A percentile compares a stretch with the other conserved stretches of the same genome.
phyloP scores from a whole-genome alignment of 1,284 basidiomycete genomes.

The Rhodotorula sp. region DNA sequence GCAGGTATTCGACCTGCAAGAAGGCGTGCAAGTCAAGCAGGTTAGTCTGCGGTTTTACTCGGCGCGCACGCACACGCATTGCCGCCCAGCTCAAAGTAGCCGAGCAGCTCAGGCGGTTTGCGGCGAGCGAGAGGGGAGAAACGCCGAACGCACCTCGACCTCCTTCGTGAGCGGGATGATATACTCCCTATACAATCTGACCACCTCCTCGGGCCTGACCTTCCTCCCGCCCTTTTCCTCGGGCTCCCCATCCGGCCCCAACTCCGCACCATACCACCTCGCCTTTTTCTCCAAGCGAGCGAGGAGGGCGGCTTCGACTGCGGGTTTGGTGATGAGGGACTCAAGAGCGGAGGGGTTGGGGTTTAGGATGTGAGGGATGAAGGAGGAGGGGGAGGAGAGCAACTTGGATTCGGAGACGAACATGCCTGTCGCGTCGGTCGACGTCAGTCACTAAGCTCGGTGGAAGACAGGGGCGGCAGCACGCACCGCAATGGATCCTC shows the following conservation, averaged over 20 bases:
- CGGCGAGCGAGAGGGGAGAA: too few relatives aligned
- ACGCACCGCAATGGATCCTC: slow-evolving; percentile 91
- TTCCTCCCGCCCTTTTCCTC: slow-evolving; percentile 40
- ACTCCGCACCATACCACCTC: slow-evolving; percentile 84
- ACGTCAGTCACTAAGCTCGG: background rate
- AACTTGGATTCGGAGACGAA: slow-evolving; percentile 99
- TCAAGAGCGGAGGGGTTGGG: slow-evolving; percentile 69
- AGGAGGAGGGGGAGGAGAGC: slow-evolving; percentile 72
- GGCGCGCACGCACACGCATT: too few relatives aligned
- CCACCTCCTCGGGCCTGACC: slow-evolving; percentile 89
- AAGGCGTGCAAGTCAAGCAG: background rate
- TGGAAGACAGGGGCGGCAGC: too few relatives aligned
- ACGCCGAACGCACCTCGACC: slow-evolving; percentile 72
- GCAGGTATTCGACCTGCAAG: slow-evolving; percentile 80
- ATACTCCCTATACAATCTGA: slow-evolving; percentile 86
- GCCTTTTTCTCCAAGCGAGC: slow-evolving; percentile 86
- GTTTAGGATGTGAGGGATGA: slow-evolving; percentile 82
- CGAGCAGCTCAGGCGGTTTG: too few relatives aligned
- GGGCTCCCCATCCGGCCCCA: slow-evolving; percentile 67
- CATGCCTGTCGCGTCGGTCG: slow-evolving; percentile 64
- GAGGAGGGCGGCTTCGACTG: slow-evolving; percentile 86
- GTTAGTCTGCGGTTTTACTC: background rate
- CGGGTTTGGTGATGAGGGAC: slow-evolving; percentile 89
- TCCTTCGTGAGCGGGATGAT: slow-evolving; percentile 98
- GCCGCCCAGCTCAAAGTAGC: too few relatives aligned